Evolutionary conservation across 2,329 filamentous ascomycete genomes (phyloP).

Genomic region (Xylariaceae sp.): DNA sequence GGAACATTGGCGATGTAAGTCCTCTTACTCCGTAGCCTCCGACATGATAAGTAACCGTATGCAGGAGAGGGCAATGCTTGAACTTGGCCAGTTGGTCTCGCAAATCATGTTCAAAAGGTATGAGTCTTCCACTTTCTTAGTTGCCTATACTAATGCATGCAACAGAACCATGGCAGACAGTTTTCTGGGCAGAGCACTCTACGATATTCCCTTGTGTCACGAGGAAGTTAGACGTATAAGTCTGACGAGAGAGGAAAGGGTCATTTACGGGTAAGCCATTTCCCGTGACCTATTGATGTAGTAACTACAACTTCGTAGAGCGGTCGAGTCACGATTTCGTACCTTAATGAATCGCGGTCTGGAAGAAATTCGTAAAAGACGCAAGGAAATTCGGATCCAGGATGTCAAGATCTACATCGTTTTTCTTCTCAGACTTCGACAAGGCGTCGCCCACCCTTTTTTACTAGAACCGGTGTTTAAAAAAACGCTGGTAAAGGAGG

Average conservation of each 20-base stretch:
- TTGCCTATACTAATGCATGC: neutral
- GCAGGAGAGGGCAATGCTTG: neutral
- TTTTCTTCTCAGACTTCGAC: slow-evolving; percentile 5
- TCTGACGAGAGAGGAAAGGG: slow-evolving; percentile 9
- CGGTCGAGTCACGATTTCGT: slow-evolving; percentile 1
- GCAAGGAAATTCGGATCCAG: neutral
- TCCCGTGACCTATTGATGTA: neutral
- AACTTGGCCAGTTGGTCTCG: neutral
- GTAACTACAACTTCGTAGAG: neutral
- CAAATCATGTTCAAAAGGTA: slow-evolving; percentile 8
- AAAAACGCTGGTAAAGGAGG: neutral
- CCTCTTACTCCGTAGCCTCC: neutral
- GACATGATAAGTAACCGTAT: neutral
- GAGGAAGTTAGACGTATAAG: neutral
- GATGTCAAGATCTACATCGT: neutral
- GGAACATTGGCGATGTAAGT: slow-evolving; percentile 1
- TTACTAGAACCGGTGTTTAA: slow-evolving; percentile 8
- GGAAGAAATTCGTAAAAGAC: neutral
- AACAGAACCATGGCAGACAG: slow-evolving; percentile 6
- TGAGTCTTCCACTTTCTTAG: neutral
- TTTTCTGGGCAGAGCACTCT: slow-evolving; percentile 10
- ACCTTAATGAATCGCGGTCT: neutral
- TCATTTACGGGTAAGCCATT: slow-evolving; percentile 12
- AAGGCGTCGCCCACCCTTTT: slow-evolving; percentile 9
- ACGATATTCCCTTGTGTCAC: slow-evolving; percentile 4